phyloP scores from a whole-genome alignment of 495 filamentous ascomycete species.

The Lichina pygmaea region DNA sequence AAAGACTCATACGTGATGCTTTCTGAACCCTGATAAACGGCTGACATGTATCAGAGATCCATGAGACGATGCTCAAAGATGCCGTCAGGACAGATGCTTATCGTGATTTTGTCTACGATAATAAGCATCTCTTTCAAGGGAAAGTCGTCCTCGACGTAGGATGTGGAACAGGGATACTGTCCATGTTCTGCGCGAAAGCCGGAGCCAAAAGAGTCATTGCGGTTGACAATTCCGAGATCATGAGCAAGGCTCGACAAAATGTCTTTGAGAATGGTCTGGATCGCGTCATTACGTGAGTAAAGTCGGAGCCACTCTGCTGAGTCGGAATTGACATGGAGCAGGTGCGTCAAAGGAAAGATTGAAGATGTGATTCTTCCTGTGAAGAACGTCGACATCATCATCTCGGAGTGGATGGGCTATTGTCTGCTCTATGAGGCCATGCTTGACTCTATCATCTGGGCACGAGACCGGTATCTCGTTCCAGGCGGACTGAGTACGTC shows the following conservation, averaged over 20 bases:
- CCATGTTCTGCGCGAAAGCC: constrained; percentile 79
- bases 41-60: constrained; percentile 1
- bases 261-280: constrained; percentile 56
- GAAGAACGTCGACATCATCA: constrained; percentile 72
- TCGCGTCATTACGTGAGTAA: constrained; percentile 43
- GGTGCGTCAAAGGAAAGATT: constrained; percentile 61
- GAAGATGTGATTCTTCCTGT: constrained; percentile 67
- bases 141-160: constrained; percentile 84
- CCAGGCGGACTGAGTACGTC: constrained; percentile 34
- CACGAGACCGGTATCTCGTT: constrained; percentile 58
- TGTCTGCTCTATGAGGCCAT: constrained; percentile 82
- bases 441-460: constrained; percentile 80
- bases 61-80: constrained; percentile 14
- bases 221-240: constrained; percentile 84
- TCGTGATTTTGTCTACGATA: constrained; percentile 46
- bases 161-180: constrained; percentile 78
- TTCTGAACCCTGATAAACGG: not conserved
- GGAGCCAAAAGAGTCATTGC: constrained; percentile 77
- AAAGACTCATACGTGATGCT: constrained; percentile 2
- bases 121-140: constrained; percentile 73
- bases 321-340: constrained; percentile 4
- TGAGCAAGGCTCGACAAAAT: constrained; percentile 64
- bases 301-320: not conserved
- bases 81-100: constrained; percentile 38
- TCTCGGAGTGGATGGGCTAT: constrained; percentile 97